A percentile compares a stretch with the other conserved stretches of the same genome.
phyloP scores from a whole-genome alignment of 495 filamentous ascomycete genomes.

The Oleoguttula mirabilis region DNA sequence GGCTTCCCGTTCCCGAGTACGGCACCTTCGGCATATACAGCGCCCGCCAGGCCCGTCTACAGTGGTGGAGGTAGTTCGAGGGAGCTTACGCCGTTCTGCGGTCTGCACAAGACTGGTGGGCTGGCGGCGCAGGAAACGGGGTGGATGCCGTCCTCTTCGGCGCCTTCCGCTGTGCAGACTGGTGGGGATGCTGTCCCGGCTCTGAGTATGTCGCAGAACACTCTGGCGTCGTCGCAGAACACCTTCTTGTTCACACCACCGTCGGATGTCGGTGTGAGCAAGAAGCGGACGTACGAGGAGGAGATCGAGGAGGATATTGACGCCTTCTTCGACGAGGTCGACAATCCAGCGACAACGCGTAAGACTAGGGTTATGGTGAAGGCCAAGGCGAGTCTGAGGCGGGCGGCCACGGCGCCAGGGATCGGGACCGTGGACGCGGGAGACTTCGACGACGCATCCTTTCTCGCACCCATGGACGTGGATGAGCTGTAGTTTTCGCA shows the following conservation, averaged over 20 bases:
- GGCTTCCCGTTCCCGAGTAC: conserved; percentile 16
- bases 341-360: conserved; percentile 3
- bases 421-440: conserved; percentile 4
- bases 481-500: too few species aligned
- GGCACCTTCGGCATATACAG: conserved; percentile 15
- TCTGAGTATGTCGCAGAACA: conserved; percentile 12
- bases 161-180: conserved; percentile 15
- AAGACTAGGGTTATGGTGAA: conserved; percentile 1
- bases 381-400: conserved; percentile 11
- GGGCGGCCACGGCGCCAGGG: background rate
- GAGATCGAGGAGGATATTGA: conserved; percentile 21
- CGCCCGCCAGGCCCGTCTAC: conserved; percentile 22
- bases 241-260: conserved; percentile 1
- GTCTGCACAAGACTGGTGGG: conserved; percentile 53
- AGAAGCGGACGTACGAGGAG: conserved; percentile 19
- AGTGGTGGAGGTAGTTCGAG: conserved; percentile 10
- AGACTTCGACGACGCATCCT: conserved; percentile 32
- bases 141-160: conserved; percentile 13
- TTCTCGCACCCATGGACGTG: conserved; percentile 24
- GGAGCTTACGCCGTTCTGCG: conserved; percentile 67
- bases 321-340: conserved; percentile 22
- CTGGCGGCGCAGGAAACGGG: conserved; percentile 33
- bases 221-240: conserved; percentile 6
- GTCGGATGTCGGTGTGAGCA: conserved; percentile 4
- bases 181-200: conserved; percentile 7